Evolutionary conservation across 2,329 filamentous ascomycete genomes (phyloP), one percentile per base, ranked within the genome.

Genomic region (Dendryphion nanum): DNA sequence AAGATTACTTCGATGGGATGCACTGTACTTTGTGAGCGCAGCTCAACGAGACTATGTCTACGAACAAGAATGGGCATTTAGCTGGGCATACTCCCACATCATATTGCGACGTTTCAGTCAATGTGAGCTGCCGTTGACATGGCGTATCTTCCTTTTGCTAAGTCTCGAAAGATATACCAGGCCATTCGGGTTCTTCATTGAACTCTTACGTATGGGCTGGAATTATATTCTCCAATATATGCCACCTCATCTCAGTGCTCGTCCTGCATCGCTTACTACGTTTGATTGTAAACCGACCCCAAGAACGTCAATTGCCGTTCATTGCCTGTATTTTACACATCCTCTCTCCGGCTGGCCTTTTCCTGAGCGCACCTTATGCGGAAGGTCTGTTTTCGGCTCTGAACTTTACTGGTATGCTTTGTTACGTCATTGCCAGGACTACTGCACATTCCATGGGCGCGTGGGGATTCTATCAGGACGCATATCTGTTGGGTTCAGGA

Each of bases 31-130:
- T 55, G 70, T 83, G 41, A 75, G 81, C 48, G 63, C 73, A 30
- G 78, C 85, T 4, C 73, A 73, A 29, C 72, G 77, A 8, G 85
- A 84, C 21, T 82, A 88, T 51, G 38, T 82, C 8, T 85, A 81
- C 60, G 88, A 94, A 68, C 88, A 93, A 67, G 85, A 91, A 65
- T 93, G 86, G 86, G 88, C 87, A 0, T 93, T 90, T 67, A 83
- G 83, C 24, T 77, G 74, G 66, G 70, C 71, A 7, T 76, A 77
- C 42, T 70, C 76, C 8, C 64, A 59, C 40, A 36, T 76, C n/a
- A n/a, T n/a, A n/a, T n/a, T n/a, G n/a, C n/a, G n/a, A n/a, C n/a
- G n/a, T n/a, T n/a, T n/a, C n/a, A n/a, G n/a, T n/a, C n/a, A n/a
- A n/a, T n/a, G n/a, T n/a, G n/a, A n/a, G n/a, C n/a, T n/a, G n/a